These are phyloP conservation scores for Cynara cardunculus DNA, from an alignment of 129 eudicot species.

Conservation along the genomic window DNA sequence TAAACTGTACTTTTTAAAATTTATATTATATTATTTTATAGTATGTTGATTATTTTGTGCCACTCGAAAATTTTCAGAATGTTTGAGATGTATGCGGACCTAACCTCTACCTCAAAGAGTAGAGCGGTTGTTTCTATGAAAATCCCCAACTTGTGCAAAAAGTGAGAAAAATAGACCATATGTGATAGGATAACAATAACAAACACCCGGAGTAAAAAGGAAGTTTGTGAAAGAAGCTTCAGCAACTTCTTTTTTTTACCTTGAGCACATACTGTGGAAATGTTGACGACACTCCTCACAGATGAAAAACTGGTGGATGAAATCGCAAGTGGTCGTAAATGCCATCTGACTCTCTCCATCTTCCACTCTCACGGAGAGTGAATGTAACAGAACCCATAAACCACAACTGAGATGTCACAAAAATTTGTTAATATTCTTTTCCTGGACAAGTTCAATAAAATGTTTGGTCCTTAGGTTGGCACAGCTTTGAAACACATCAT, in stretches of 20 bases:
- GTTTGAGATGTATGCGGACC: too few relatives aligned
- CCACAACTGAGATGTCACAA: constrained; percentile 70
- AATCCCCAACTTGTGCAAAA: neutral
- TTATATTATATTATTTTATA: too few relatives aligned
- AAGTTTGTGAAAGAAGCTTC: neutral
- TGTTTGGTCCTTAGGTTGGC: neutral
- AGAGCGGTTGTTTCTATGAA: too few relatives aligned
- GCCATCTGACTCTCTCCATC: constrained; percentile 85
- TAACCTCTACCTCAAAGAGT: too few relatives aligned
- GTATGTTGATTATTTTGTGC: too few relatives aligned
- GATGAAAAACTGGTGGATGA: constrained; percentile 74
- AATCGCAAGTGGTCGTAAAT: constrained; percentile 72
- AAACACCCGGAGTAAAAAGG: too few relatives aligned
- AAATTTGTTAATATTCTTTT: neutral
- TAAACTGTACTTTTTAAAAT: too few relatives aligned
- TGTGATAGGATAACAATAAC: neutral
- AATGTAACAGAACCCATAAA: constrained; percentile 87
- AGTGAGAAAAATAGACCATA: neutral
- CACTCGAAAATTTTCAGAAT: too few relatives aligned
- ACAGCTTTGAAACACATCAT: neutral
- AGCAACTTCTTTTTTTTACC: constrained; percentile 36
- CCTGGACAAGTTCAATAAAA: neutral
- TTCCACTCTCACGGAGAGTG: constrained; percentile 90
- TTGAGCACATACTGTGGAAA: constrained; percentile 78
- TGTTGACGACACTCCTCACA: constrained; percentile 95